These are phyloP conservation scores for sweet orange (Citrus sinensis) DNA, from an alignment of 345 rosid genomes.

Conservation along the genomic window DNA sequence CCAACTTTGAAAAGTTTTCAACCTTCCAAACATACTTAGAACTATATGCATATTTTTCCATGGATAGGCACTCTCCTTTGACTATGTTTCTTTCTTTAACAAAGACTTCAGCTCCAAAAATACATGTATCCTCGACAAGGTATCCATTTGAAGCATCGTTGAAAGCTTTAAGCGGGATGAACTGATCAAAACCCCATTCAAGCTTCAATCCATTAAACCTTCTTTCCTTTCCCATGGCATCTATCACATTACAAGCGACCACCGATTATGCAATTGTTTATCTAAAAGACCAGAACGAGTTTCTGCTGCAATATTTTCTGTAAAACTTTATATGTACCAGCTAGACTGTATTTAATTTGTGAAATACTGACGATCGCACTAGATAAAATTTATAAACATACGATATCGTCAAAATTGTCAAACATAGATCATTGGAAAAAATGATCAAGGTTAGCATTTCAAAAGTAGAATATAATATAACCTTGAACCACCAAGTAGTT, in stretches of 20 bases:
- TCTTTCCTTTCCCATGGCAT: slow-evolving; percentile 28
- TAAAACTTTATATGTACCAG: no score
- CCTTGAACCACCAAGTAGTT: slow-evolving; percentile 38
- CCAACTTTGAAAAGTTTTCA: slow-evolving; percentile 26
- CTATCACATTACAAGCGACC: slow-evolving; percentile 14
- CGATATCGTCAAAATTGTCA: no score
- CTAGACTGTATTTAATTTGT: no score
- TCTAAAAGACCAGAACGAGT: no score
- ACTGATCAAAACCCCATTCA: slow-evolving; percentile 44
- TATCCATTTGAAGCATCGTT: slow-evolving; percentile 34
- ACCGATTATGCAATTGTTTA: background rate
- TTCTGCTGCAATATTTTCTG: no score
- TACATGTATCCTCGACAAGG: slow-evolving; percentile 34
- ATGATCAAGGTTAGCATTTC: no score
- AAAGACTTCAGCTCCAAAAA: slow-evolving; percentile 45
- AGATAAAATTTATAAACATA: no score
- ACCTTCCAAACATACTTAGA: slow-evolving; percentile 34
- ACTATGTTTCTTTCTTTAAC: slow-evolving; percentile 34
- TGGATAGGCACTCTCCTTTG: slow-evolving; percentile 30
- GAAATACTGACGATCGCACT: no score
- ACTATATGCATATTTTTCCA: slow-evolving; percentile 18
- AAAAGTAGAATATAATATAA: background rate
- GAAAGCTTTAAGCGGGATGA: slow-evolving; percentile 22
- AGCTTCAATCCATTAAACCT: slow-evolving; percentile 33
- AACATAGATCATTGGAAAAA: no score